phyloP scores from a whole-genome alignment of 2,329 filamentous ascomycete genomes.

The Colletotrichum destructivum region DNA sequence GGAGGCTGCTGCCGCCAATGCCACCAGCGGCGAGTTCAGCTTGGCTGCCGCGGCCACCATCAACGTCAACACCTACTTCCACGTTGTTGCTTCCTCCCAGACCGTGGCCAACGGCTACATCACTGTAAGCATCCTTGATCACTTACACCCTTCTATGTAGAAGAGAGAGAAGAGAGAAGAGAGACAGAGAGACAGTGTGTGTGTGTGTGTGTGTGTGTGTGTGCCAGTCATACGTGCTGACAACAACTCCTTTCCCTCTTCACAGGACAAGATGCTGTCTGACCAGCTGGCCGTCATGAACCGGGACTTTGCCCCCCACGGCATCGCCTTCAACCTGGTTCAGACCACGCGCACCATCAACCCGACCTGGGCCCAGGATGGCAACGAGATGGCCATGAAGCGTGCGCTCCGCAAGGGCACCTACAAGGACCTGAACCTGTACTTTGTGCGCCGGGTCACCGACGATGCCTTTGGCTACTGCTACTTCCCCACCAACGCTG shows the following conservation, averaged over 20 bases:
- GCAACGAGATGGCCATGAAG: slow-evolving; percentile 61
- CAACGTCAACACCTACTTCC: slow-evolving; percentile 58
- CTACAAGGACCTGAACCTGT: slow-evolving; percentile 61
- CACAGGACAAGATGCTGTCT: slow-evolving; percentile 53
- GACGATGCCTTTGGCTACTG: slow-evolving; percentile 60
- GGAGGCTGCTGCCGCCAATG: slow-evolving; percentile 32
- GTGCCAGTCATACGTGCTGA: background rate
- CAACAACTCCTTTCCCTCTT: no score
- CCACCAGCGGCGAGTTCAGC: slow-evolving; percentile 38
- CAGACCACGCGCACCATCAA: slow-evolving; percentile 63
- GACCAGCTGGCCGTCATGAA: slow-evolving; percentile 64
- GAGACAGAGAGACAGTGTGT: no score
- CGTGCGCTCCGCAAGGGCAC: slow-evolving; percentile 60
- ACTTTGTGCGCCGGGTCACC: slow-evolving; percentile 57
- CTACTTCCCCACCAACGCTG: slow-evolving; percentile 60
- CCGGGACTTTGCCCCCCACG: slow-evolving; percentile 58
- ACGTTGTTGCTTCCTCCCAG: slow-evolving; percentile 53
- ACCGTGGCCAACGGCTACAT: slow-evolving; percentile 52
- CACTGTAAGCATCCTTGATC: slow-evolving; percentile 48
- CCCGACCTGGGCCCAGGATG: slow-evolving; percentile 60
- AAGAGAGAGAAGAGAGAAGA: no score
- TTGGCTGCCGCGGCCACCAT: slow-evolving; percentile 46
- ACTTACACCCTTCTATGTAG: no score
- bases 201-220: no score
- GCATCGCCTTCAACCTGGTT: slow-evolving; percentile 61